Base-by-base conservation (phyloP, 2,329 filamentous ascomycete species). In the Diaporthe australafricana region DNA sequence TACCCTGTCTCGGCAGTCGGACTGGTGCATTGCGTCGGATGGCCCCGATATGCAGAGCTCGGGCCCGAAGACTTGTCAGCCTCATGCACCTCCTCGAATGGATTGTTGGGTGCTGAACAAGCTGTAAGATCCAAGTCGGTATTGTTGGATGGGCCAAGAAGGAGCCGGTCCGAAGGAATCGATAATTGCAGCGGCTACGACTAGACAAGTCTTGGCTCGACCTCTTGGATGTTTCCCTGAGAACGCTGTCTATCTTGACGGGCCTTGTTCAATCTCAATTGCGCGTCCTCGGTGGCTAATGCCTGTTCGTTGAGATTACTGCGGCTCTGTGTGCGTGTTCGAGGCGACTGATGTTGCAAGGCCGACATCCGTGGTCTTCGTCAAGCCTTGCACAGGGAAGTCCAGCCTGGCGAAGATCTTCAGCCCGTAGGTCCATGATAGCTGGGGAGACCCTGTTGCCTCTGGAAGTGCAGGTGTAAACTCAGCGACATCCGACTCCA, bases 1-100 rank as follows among this genome's bases (percentile, higher is more conserved):
- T 22, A 40, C 40, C 22, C 56, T 62, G 38, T 47, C 56, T 47
- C 57, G 57, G 57, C 40, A 63, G 57, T 63, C 40, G 57, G 40
- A 63, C 40, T 47, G 35, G 40, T 47, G 17, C 40, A 63, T 32
- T 47, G 12, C 40, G 20, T 63, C 57, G 57, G 57, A 47, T 63
- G 22, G 57, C 57, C 40, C 57, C 42, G 57, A 63, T 27, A 35
- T 12, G 11, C 57, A 47, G 38, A 25, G 11, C 20, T 22, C 27
- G 57, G 57, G 57, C 42, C 40, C 42, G 25, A 20, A 12, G 20
- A 16, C 22, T 32, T 7, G 57, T 62, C 25, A 62, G 57, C 57
- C 57, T 62, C 25, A 45, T 47, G 40, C 57, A 48, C 40, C 40
- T 48, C 57, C 20, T 17, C 57, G 12, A 45, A 2, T 9, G 32